Evolutionary conservation across 345 rosid genomes (phyloP).

Genomic region (Citrus australasica): DNA sequence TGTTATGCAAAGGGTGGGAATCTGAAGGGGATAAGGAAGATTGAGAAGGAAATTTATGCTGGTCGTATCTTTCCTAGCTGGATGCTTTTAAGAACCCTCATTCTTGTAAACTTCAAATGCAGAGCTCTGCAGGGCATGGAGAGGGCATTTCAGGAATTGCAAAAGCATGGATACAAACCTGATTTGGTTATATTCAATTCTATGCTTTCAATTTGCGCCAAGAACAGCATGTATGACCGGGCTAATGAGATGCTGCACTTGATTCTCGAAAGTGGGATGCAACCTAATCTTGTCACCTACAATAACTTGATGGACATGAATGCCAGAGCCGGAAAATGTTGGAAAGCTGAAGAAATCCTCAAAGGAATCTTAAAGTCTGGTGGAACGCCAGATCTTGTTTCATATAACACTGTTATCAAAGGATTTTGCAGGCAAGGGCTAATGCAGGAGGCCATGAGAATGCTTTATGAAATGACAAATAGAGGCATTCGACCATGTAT

Average conservation of each 20-base stretch:
- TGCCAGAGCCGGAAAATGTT: conserved; percentile 72
- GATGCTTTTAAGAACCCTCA: conserved; percentile 82
- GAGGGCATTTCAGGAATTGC: conserved; percentile 58
- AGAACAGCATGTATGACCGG: conserved; percentile 56
- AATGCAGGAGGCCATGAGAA: conserved; percentile 79
- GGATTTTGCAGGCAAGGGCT: conserved; percentile 86
- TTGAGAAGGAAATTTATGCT: conserved; percentile 57
- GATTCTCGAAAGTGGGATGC: conserved; percentile 55
- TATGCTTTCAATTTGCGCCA: conserved; percentile 72
- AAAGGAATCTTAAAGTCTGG: conserved; percentile 42
- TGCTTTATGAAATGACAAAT: conserved; percentile 66
- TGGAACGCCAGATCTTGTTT: conserved; percentile 62
- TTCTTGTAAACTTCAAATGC: conserved; percentile 70
- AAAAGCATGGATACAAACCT: conserved; percentile 63
- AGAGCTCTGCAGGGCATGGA: conserved; percentile 61
- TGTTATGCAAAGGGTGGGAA: conserved; percentile 78
- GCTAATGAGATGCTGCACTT: conserved; percentile 51
- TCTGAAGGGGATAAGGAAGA: conserved; percentile 57
- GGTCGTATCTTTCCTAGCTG: conserved; percentile 85
- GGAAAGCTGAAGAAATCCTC: conserved; percentile 86
- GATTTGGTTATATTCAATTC: conserved; percentile 81
- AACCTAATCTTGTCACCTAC: conserved; percentile 78
- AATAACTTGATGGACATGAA: conserved; percentile 94
- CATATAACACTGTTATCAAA: conserved; percentile 90
- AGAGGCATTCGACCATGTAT: conserved; percentile 75